Evolutionary conservation across 73 alveolate species (phyloP).

Genomic region (Paramecium pentaurelia): DNA sequence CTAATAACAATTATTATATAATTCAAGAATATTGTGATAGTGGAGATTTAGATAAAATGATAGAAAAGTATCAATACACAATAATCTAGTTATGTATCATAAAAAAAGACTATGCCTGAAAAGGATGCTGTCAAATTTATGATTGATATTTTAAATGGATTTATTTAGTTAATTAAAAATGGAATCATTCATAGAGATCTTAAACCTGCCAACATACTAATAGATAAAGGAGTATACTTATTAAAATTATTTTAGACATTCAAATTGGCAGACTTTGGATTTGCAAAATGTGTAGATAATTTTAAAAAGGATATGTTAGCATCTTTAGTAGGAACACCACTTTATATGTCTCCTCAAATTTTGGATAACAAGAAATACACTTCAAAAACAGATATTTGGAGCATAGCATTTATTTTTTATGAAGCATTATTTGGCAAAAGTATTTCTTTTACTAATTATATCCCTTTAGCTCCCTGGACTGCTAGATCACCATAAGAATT

Average conservation of each 20-base stretch:
- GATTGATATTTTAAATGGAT: conserved; percentile 59
- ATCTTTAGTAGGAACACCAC: conserved; percentile 71
- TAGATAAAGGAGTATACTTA: conserved; percentile 44
- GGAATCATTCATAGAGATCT: conserved; percentile 65
- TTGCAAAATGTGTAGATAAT: conserved; percentile 61
- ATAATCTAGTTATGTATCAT: neutral
- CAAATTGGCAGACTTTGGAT: conserved; percentile 66
- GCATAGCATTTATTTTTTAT: conserved; percentile 90
- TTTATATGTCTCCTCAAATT: conserved; percentile 86
- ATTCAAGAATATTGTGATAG: conserved; percentile 59
- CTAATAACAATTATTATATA: conserved; percentile 54
- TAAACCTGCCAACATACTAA: conserved; percentile 59
- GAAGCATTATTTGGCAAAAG: conserved; percentile 65
- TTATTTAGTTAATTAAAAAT: conserved; percentile 41
- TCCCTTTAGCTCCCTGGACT: conserved; percentile 31
- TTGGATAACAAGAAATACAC: conserved; percentile 85
- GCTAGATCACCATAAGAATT: conserved; percentile 36
- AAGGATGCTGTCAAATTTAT: conserved; percentile 52
- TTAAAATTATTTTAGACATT: neutral
- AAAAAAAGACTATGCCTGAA: conserved; percentile 43
- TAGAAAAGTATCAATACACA: neutral
- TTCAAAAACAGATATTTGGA: conserved; percentile 94
- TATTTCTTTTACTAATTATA: neutral
- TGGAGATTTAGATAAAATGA: conserved; percentile 48
- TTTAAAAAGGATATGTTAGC: conserved; percentile 46